These are phyloP conservation scores for Zygosaccharomyces bisporus DNA, from an alignment of 805 yeast species.

Conservation along the genomic window DNA sequence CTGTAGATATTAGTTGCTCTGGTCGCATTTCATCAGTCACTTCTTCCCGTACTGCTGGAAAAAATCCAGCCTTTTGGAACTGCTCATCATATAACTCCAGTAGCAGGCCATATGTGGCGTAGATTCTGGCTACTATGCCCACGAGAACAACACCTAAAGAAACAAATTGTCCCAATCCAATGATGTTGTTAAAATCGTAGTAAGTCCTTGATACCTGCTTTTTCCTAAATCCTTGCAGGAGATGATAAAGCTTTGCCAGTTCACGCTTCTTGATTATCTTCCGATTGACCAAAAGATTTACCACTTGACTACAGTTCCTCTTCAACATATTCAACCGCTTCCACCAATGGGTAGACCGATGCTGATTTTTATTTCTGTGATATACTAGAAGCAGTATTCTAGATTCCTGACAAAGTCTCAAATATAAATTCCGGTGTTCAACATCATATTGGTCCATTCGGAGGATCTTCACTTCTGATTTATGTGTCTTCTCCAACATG, in stretches of 20 bases:
- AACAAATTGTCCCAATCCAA: constrained; percentile 74
- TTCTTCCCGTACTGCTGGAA: background rate
- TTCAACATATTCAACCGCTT: constrained; percentile 58
- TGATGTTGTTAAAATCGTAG: constrained; percentile 59
- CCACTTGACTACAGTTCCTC: constrained; percentile 38
- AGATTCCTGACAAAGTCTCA: constrained; percentile 45
- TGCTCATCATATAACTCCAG: constrained; percentile 18
- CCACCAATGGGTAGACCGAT: constrained; percentile 75
- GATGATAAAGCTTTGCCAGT: constrained; percentile 13
- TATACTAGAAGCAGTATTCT: constrained; percentile 58
- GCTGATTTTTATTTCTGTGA: constrained; percentile 76
- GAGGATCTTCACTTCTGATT: constrained; percentile 12
- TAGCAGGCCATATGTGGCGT: constrained; percentile 22
- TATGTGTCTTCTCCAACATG: background rate
- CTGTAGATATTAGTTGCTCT: background rate
- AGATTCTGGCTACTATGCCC: constrained; percentile 51
- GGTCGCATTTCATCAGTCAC: too few relatives aligned
- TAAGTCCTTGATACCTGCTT: constrained; percentile 47
- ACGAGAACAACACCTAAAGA: constrained; percentile 66
- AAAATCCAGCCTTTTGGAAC: constrained; percentile 23
- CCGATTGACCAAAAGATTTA: constrained; percentile 32
- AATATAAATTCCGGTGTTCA: background rate
- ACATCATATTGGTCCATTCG: background rate
- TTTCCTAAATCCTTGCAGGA: constrained; percentile 32
- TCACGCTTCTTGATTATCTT: constrained; percentile 19